These are phyloP conservation scores for Backusella parvicylindrica DNA, from an alignment of 192 early-diverging fungal species.

Conservation along the genomic window DNA sequence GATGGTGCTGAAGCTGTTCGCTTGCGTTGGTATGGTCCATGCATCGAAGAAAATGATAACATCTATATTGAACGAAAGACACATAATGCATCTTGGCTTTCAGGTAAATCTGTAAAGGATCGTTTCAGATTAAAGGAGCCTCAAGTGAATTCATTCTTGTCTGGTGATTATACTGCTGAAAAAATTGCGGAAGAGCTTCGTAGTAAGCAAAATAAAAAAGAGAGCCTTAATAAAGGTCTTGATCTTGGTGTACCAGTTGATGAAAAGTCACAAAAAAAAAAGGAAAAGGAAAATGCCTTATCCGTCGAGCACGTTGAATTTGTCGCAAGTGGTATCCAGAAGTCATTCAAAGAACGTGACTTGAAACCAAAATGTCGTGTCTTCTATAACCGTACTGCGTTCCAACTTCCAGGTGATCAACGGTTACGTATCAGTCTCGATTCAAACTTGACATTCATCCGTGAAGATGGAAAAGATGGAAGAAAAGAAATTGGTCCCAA, in stretches of 20 bases:
- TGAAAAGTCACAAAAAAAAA: not conserved
- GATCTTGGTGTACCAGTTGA: not conserved
- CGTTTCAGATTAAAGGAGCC: conserved; percentile 92
- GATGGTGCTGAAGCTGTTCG: conserved; percentile 91
- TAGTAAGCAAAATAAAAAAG: conserved; percentile 46
- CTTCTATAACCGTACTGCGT: conserved; percentile 49
- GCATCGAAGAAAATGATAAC: not conserved
- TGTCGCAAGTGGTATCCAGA: conserved; percentile 71
- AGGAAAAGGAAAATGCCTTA: conserved; percentile 55
- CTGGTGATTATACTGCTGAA: conserved; percentile 64
- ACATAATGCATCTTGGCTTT: conserved; percentile 39
- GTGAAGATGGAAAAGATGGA: conserved; percentile 22
- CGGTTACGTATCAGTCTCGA: conserved; percentile 44
- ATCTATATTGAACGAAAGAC: conserved; percentile 37
- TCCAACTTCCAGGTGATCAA: conserved; percentile 48
- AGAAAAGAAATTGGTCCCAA: conserved; percentile 44
- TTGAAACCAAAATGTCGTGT: conserved; percentile 60
- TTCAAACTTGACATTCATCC: conserved; percentile 44
- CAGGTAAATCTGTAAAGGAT: conserved; percentile 65
- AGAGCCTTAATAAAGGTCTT: not conserved
- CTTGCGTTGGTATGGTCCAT: conserved; percentile 88
- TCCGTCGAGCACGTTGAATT: conserved; percentile 47
- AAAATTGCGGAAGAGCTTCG: conserved; percentile 67
- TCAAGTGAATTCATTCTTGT: conserved; percentile 78
- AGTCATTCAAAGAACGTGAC: conserved; percentile 58